Evolutionary conservation across 805 yeast genomes (phyloP), one percentile per base, ranked within the genome.

Genomic region (Helenozyma rhizophorensis): DNA sequence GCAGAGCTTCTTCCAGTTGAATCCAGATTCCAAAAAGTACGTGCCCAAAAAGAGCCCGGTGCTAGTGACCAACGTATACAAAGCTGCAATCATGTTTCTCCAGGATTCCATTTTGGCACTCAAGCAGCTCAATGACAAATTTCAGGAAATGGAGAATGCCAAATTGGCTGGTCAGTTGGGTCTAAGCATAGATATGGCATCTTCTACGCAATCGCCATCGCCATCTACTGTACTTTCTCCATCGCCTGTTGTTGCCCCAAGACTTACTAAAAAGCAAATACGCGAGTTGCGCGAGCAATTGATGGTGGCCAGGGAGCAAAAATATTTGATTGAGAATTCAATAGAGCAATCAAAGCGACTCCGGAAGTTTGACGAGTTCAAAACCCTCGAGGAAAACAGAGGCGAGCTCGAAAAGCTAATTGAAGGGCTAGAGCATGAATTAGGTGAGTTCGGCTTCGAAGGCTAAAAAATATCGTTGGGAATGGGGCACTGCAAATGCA

Each of bases 261-360:
- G 54, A 17, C 48, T 72, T 2, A 68, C 79, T 4, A 69, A 73
- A 46, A 60, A 56, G 31, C 72, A 79, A 41, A 72, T 83, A 8
- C 67, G 88, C 26, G 69, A 69, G 30, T 58, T 68, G 17, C 60
- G 93, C 28, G 90, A 87, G 44, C 80, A 82, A 43, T 59, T 89
- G 37, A 83, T 89, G 82, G 96, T 90, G 9, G 59, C 87, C 50
- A 81, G 81, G 39, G 97, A 89, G 52, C 97, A 89, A 49, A 68
- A 70, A 45, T 89, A 74, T 45, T 57, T 90, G 39, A 78, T 90
- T 3, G 74, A 76, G 37, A 69, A 76, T 11, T 74, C 81, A 73
- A 71, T 84, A 17, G 65, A 68, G 2, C 76, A 70, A 10, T 76
- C 80, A 23, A 83, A 80, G 39, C 70, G 68, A 43, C 77, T 73